phyloP scores from a whole-genome alignment of 768 basidiomycete genomes.

The Boletellus ananiceps region DNA sequence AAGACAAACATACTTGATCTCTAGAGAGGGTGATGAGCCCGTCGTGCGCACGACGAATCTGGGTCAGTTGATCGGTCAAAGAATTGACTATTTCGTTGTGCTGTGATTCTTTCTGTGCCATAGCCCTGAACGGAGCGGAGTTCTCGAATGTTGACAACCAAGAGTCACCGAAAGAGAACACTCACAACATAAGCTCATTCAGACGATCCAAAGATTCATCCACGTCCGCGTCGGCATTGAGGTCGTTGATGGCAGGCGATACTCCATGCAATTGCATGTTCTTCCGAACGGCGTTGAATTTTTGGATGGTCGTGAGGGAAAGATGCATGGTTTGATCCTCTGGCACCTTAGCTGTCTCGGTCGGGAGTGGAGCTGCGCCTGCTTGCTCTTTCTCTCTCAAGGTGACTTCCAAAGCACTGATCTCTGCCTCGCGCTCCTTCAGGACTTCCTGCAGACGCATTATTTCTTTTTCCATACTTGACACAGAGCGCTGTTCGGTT shows the following conservation, averaged over 20 bases:
- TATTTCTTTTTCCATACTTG: slow-evolving; percentile 90
- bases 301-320: slow-evolving; percentile 68
- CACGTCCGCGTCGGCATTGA: slow-evolving; percentile 36
- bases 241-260: slow-evolving; percentile 26
- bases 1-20: slow-evolving; percentile 61
- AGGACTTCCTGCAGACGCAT: slow-evolving; percentile 93
- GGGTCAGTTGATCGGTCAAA: slow-evolving; percentile 60
- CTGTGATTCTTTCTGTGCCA: slow-evolving; percentile 94
- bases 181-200: slow-evolving; percentile 91
- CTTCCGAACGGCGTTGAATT: slow-evolving; percentile 70
- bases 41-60: slow-evolving; percentile 75
- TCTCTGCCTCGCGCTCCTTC: slow-evolving; percentile 89
- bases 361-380: not conserved
- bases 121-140: slow-evolving; percentile 53
- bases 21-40: slow-evolving; percentile 75
- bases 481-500: slow-evolving; percentile 66
- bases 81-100: slow-evolving; percentile 78
- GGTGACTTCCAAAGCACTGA: slow-evolving; percentile 61
- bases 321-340: slow-evolving; percentile 38
- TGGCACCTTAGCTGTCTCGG: slow-evolving; percentile 5
- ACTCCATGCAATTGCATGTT: slow-evolving; percentile 52
- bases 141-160: slow-evolving; percentile 6
- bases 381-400: slow-evolving; percentile 37
- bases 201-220: slow-evolving; percentile 76
- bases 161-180: slow-evolving; percentile 10